Base-by-base conservation (phyloP, 2,329 filamentous ascomycete species). In the Celoporthe dispersa region DNA sequence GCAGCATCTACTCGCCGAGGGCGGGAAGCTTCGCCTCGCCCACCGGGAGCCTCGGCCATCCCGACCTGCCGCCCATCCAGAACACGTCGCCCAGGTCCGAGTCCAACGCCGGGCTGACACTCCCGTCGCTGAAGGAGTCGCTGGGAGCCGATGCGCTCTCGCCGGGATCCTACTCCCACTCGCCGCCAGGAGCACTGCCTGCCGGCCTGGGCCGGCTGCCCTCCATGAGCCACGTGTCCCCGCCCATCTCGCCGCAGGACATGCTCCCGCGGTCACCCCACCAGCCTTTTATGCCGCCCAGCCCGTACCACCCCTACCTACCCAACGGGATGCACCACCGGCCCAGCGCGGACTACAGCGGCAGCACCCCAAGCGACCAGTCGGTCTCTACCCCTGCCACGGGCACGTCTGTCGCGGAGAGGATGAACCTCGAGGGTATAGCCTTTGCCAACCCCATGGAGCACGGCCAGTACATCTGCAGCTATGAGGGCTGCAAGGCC, bases 401-500 rank as follows among this genome's bases (percentile, higher is more conserved):
- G 12, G 75, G 81, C 2, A 79, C 74, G 2, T 75, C 81, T 31
- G 82, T 82, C 8, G 81, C 82, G 28, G 86, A 88, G 72, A 82
- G 83, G 64, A 88, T 88, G 85, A 88, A 86, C 75, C 87, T 88
- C 63, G 87, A 90, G 68, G 85, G 83, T 28, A 14, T 66, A 19
- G 66, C 63, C 1, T 72, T 66, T 22, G 64, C 86, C 14, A 86
- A 84, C 75, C 85, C 85, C 4, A 80, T 82, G 51, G 71, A 68
- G 9, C 76, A 81, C 64, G 87, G 85, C 28, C 80, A 80, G 4
- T 92, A 87, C 76, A 81, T 86, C 61, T 94, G 92, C 78, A 84
- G 80, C 75, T 81, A 82, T 64, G 75, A 84, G 9, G 91, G 90
- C 11, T 96, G 93, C 78, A 92, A 79, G 51, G 92, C 92, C 1